Percentiles rank a stretch among this genome's conserved stretches.
These are phyloP conservation scores for Pythium rhizo-oryzae DNA, from an alignment of 352 stramenopile genomes.

Conservation along the genomic window DNA sequence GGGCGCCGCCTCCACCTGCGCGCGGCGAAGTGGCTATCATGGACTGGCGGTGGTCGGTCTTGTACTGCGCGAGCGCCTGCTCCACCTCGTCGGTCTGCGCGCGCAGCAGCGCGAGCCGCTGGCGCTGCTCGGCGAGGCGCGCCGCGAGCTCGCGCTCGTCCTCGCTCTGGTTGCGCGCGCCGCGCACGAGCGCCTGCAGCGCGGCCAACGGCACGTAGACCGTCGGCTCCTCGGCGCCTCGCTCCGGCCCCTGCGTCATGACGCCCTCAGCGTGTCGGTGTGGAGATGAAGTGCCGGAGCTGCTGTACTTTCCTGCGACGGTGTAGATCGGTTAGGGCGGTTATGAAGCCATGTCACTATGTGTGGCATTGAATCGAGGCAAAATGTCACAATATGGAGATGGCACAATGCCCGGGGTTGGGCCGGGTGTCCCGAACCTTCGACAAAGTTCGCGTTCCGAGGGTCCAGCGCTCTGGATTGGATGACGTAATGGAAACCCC, in stretches of 20 bases:
- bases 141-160: slow-evolving; percentile 42
- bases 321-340: not conserved
- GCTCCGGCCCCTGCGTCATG: slow-evolving; percentile 1
- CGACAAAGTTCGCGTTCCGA: slow-evolving; percentile 7
- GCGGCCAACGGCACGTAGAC: slow-evolving; percentile 49
- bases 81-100: slow-evolving; percentile 47
- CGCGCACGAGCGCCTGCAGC: slow-evolving; percentile 42
- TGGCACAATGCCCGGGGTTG: not conserved
- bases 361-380: slow-evolving; percentile 5
- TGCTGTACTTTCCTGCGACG: too few species aligned
- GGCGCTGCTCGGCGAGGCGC: slow-evolving; percentile 40
- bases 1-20: not conserved
- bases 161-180: slow-evolving; percentile 37
- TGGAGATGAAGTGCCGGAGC: not conserved
- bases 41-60: slow-evolving; percentile 49
- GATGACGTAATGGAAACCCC: slow-evolving; percentile 2
- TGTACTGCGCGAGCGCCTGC: slow-evolving; percentile 48
- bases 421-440: not conserved
- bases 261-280: not conserved
- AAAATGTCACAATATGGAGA: not conserved
- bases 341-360: slow-evolving; percentile 18
- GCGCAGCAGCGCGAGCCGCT: slow-evolving; percentile 42
- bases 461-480: not conserved
- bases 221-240: slow-evolving; percentile 9
- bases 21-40: slow-evolving; percentile 18